Conservation (phyloP, 2,329 filamentous ascomycete genomes). For the Colletotrichum horii region DNA sequence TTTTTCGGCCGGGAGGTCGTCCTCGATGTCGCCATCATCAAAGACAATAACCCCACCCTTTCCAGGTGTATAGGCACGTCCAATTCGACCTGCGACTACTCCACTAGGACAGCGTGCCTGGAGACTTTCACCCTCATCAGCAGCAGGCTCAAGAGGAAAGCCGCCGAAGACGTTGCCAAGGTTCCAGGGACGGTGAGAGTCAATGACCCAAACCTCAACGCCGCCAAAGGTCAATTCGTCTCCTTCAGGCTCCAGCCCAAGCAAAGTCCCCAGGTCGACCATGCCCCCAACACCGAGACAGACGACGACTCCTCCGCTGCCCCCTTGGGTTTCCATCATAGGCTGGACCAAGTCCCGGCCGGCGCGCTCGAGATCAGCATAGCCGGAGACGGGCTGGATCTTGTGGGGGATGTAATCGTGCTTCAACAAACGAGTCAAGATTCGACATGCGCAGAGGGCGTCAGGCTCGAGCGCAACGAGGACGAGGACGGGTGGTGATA, state of each 20-base stretch:
- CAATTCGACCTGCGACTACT: conserved; percentile 75
- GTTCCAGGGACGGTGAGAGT: conserved; percentile 93
- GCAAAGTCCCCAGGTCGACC: conserved; percentile 81
- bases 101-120: conserved; percentile 64
- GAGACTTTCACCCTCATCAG: conserved; percentile 51
- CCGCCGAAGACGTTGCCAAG: conserved; percentile 91
- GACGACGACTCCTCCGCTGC: conserved; percentile 85
- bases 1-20: conserved; percentile 75
- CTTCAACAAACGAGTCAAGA: conserved; percentile 90
- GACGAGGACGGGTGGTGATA: conserved; percentile 88
- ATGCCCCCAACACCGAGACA: conserved; percentile 93
- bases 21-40: conserved; percentile 94
- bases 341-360: conserved; percentile 81
- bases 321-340: conserved; percentile 85
- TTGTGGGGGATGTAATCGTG: conserved; percentile 98
- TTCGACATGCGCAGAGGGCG: conserved; percentile 92
- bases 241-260: conserved; percentile 75
- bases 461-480: conserved; percentile 95
- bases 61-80: conserved; percentile 74
- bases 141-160: conserved; percentile 58
- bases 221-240: conserved; percentile 74
- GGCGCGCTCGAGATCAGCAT: conserved; percentile 83
- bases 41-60: conserved; percentile 91
- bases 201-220: conserved; percentile 95
- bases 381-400: conserved; percentile 92